Percentiles rank a stretch among this genome's conserved stretches.
phyloP scores from a whole-genome alignment of 768 basidiomycete species.

The Gelatoporia subvermispora region DNA sequence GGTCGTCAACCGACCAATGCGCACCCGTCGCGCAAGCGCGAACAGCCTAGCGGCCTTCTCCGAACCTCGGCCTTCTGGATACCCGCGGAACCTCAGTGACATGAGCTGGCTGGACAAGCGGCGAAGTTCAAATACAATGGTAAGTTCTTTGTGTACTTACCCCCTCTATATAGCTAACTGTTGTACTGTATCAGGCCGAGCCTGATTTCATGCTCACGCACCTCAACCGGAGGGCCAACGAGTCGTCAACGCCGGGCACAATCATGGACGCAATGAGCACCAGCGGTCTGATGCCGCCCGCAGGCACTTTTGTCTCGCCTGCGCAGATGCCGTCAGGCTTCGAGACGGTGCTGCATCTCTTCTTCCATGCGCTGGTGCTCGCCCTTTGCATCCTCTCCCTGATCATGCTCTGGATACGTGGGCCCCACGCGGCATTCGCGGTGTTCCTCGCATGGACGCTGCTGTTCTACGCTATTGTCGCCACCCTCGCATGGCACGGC shows the following conservation, averaged over 20 bases:
- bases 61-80: slow-evolving; percentile 38
- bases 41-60: slow-evolving; percentile 35
- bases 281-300: slow-evolving; percentile 27
- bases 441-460: slow-evolving; percentile 61
- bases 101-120: slow-evolving; percentile 76
- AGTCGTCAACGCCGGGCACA: slow-evolving; percentile 47
- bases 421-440: slow-evolving; percentile 50
- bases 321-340: slow-evolving; percentile 34
- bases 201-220: slow-evolving; percentile 66
- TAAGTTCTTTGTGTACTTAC: slow-evolving; percentile 31
- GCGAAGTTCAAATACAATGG: slow-evolving; percentile 66
- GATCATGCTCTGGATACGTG: slow-evolving; percentile 52
- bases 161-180: too few species aligned
- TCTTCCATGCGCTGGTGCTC: slow-evolving; percentile 55
- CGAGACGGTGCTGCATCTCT: slow-evolving; percentile 39
- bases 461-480: slow-evolving; percentile 51
- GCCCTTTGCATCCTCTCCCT: slow-evolving; percentile 55
- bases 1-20: slow-evolving; percentile 46
- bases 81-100: slow-evolving; percentile 58
- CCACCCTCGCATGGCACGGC: slow-evolving; percentile 53
- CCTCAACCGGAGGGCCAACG: slow-evolving; percentile 40
- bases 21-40: slow-evolving; percentile 46
- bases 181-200: slow-evolving; percentile 47
- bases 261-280: slow-evolving; percentile 42
- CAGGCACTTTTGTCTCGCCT: slow-evolving; percentile 7